These are phyloP conservation scores for Phytophthora europaea DNA, from an alignment of 352 stramenopile genomes.

Conservation along the genomic window DNA sequence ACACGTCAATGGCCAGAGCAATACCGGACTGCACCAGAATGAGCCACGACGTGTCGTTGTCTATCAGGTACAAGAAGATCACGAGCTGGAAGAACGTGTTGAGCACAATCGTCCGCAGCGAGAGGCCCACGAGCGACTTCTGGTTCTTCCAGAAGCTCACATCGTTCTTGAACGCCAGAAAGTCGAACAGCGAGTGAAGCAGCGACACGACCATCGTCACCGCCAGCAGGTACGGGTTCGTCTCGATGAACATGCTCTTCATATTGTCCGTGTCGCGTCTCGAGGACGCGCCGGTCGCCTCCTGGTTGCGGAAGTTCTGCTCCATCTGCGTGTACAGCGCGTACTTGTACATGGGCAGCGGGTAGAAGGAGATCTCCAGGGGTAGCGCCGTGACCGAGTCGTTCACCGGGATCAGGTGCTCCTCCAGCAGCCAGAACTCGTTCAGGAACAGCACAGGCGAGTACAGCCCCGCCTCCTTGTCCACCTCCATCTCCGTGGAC, in stretches of 20 bases:
- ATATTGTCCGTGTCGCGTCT: constrained; percentile 93
- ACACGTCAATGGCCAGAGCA: constrained; percentile 90
- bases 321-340: constrained; percentile 95
- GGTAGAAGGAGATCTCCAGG: constrained; percentile 90
- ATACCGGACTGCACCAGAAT: constrained; percentile 92
- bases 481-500: constrained; percentile 63
- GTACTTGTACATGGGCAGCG: constrained; percentile 92
- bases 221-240: constrained; percentile 96
- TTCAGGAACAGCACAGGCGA: constrained; percentile 93
- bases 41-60: constrained; percentile 97
- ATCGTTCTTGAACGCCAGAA: constrained; percentile 99
- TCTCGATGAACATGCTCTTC: constrained; percentile 97
- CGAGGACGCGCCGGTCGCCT: constrained; percentile 91
- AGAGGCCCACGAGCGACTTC: constrained; percentile 97
- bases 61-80: constrained; percentile 98
- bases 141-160: constrained; percentile 99
- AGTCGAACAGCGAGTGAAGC: constrained; percentile 99
- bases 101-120: constrained; percentile 94
- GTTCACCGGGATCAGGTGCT: constrained; percentile 92
- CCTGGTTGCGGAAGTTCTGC: constrained; percentile 93
- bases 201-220: constrained; percentile 96
- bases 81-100: constrained; percentile 98
- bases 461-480: constrained; percentile 76
- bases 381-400: constrained; percentile 79
- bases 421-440: constrained; percentile 95